These are phyloP conservation scores for Cyathus striatus DNA, from an alignment of 768 basidiomycete species.

Conservation along the genomic window DNA sequence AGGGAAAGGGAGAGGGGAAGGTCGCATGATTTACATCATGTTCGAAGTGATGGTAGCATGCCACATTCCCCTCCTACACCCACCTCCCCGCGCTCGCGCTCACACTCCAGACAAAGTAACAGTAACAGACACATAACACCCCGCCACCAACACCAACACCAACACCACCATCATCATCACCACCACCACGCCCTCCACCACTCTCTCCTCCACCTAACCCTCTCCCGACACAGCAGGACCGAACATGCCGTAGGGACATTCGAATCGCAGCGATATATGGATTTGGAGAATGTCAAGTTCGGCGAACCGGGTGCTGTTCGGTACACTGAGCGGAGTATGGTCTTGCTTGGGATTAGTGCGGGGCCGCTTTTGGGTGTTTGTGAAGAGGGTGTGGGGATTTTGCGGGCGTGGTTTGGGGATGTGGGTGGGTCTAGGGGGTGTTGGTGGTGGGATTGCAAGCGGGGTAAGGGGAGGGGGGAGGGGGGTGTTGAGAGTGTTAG, in stretches of 20 bases:
- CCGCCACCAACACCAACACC: background rate
- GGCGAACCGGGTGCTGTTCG: too few species aligned
- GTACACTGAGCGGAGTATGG: conserved; percentile 38
- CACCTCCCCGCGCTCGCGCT: background rate
- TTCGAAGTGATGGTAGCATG: background rate
- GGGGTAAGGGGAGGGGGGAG: conserved; percentile 48
- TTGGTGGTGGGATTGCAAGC: conserved; percentile 32
- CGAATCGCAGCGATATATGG: conserved; percentile 65
- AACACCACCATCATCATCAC: conserved; percentile 16
- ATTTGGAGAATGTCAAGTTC: conserved; percentile 56
- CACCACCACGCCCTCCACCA: conserved; percentile 30
- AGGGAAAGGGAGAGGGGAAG: too few species aligned
- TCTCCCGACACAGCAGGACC: conserved; percentile 17
- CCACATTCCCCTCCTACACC: background rate
- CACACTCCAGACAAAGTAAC: conserved; percentile 3
- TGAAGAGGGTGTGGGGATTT: conserved; percentile 29
- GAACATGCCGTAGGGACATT: conserved; percentile 69
- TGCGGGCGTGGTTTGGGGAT: conserved; percentile 46
- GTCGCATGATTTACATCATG: too few species aligned
- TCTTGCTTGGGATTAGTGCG: conserved; percentile 25
- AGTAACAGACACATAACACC: background rate
- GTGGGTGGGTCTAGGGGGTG: too few species aligned
- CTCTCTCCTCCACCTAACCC: conserved; percentile 32
- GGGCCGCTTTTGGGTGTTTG: conserved; percentile 44
- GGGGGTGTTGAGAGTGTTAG: conserved; percentile 32